Percentiles rank a stretch among this genome's conserved stretches.
These are phyloP conservation scores for Arthrobotrys iridis DNA, from an alignment of 2,329 filamentous ascomycete species.

Conservation along the genomic window DNA sequence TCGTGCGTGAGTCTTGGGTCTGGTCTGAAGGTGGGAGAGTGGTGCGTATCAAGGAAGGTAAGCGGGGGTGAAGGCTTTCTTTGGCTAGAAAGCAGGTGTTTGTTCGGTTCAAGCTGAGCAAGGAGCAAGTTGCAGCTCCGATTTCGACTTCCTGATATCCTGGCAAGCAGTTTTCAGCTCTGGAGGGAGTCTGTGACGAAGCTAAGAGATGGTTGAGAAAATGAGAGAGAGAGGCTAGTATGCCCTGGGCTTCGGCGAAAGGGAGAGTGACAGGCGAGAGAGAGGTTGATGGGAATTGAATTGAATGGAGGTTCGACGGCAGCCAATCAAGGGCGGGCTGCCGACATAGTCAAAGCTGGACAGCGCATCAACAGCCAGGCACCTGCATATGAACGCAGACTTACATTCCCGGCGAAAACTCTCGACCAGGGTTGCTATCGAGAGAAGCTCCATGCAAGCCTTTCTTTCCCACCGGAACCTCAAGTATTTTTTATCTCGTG, in stretches of 20 bases:
- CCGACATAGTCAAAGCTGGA: constrained; percentile 14
- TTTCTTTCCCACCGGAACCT: neutral
- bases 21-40: constrained; percentile 9
- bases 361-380: constrained; percentile 42
- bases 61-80: constrained; percentile 41
- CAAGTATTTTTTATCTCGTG: too few relatives aligned
- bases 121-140: constrained; percentile 18
- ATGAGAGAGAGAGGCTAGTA: neutral
- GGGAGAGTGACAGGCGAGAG: neutral
- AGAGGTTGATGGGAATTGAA: constrained; percentile 14
- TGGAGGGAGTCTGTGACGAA: constrained; percentile 3
- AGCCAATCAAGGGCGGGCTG: constrained; percentile 23
- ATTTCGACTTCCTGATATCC: neutral
- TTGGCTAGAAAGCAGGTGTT: constrained; percentile 24
- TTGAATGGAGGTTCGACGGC: neutral
- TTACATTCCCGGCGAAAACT: constrained; percentile 22
- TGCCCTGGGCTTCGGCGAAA: constrained; percentile 2
- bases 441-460: too few relatives aligned
- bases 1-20: constrained; percentile 8
- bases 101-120: constrained; percentile 36
- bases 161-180: neutral
- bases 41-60: constrained; percentile 16
- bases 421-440: neutral
- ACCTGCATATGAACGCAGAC: constrained; percentile 25
- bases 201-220: neutral